phyloP scores from a whole-genome alignment of 441 rosid species.

The Arabidopsis lyrata region DNA sequence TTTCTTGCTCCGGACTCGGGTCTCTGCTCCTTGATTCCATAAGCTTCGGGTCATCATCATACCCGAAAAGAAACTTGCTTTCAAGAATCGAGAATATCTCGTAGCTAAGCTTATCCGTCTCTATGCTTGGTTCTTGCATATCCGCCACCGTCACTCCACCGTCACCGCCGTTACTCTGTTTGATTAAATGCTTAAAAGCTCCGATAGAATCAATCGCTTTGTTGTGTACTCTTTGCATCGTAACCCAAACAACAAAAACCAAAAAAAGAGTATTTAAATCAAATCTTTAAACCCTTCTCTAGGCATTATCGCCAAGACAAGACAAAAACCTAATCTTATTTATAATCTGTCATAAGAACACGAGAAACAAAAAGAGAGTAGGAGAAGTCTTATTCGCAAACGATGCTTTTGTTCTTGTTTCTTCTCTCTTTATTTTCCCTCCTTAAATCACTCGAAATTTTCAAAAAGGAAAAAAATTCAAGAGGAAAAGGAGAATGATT shows the following conservation, averaged over 20 bases:
- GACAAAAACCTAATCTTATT: constrained; percentile 15
- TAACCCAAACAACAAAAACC: background rate
- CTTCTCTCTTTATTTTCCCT: constrained; percentile 36
- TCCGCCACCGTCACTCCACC: constrained; percentile 17
- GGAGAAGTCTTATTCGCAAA: constrained; percentile 34
- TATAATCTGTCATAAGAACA: constrained; percentile 31
- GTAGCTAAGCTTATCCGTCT: constrained; percentile 92
- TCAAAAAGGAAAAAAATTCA: background rate
- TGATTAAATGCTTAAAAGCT: constrained; percentile 19
- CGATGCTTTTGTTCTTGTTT: constrained; percentile 23
- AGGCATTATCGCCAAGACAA: constrained; percentile 45
- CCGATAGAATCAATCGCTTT: constrained; percentile 27
- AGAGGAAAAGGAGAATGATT: constrained; percentile 1
- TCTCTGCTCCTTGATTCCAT: constrained; percentile 78
- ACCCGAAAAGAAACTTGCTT: constrained; percentile 89
- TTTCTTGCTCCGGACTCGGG: constrained; percentile 45
- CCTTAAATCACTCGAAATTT: constrained; percentile 21
- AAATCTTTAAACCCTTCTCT: constrained; percentile 15
- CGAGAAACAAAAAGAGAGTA: constrained; percentile 26
- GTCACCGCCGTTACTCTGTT: constrained; percentile 26
- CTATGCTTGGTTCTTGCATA: constrained; percentile 94
- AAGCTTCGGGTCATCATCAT: constrained; percentile 75
- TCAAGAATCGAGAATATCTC: constrained; percentile 95
- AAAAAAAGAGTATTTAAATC: constrained; percentile 24
- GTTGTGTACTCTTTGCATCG: constrained; percentile 42